Evolutionary conservation across 2,329 filamentous ascomycete genomes (phyloP), one percentile per base, ranked within the genome.

Genomic region (Ophiostoma fasciatum): DNA sequence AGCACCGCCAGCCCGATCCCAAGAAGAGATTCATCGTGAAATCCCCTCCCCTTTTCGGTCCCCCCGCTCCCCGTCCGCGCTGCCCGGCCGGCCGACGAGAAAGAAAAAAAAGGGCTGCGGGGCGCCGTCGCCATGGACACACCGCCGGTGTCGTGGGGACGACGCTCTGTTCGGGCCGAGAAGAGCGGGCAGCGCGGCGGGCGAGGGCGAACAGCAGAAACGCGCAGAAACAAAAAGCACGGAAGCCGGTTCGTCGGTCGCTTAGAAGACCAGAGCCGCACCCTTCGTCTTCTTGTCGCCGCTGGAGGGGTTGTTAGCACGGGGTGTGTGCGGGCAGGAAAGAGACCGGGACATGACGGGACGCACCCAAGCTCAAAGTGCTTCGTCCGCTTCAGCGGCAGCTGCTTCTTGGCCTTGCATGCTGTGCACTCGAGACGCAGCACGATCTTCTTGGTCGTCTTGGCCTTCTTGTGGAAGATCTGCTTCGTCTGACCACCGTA

Each of bases 261-360:
- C 69, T 79, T 94, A 98, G 78, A 98, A 98, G 59, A 98, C 90
- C 60, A 98, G 78, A 67, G 90, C 90, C 57, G 90, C 90, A 81
- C 90, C 90, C 85, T 98, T 98, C 58, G 90, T 98, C 84, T 98
- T 98, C 87, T 98, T 98, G 81, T 98, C 90, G 78, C 90, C 90
- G 79, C 90, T 93, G 54, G 33, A 55, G 71, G 59, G 71, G 63
- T 47, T 56, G 49, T 35, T 35, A 42, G 36, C 9, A n/a, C 26
- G 6, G 21, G 13, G 20, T 3, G 9, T 10, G n/a, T n/a, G n/a
- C n/a, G 8, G 23, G 20, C 5, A 33, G 22, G 28, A 23, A 29
- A 44, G 18, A 10, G 18, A 26, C 12, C 28, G 25, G 17, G 29
- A 35, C 18, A 23, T 31, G 22, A 22, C 27, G 44, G 27, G 46